Percentiles rank a stretch among this genome's conserved stretches.
These are phyloP conservation scores for Rhizopus microsporus DNA, from an alignment of 371 early-diverging fungal genomes.

Conservation along the genomic window DNA sequence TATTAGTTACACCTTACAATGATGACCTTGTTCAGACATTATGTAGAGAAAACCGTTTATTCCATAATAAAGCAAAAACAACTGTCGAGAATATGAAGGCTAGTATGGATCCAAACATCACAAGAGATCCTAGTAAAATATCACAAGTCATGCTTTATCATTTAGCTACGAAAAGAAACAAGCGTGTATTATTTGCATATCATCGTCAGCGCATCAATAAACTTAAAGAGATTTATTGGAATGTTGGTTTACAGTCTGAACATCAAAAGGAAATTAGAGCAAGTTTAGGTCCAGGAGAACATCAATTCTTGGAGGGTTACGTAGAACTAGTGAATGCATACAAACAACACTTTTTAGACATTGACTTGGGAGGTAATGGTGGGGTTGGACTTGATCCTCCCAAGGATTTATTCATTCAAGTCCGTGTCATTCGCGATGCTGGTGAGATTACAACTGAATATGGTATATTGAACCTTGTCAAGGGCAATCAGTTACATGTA, in stretches of 20 bases:
- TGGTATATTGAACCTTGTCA: constrained; percentile 71
- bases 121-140: constrained; percentile 32
- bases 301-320: constrained; percentile 65
- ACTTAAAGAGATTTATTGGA: constrained; percentile 78
- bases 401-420: constrained; percentile 83
- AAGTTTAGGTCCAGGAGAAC: constrained; percentile 66
- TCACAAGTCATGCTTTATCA: constrained; percentile 56
- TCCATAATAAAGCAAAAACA: constrained; percentile 44
- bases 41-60: constrained; percentile 72
- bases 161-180: constrained; percentile 71
- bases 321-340: constrained; percentile 63
- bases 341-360: constrained; percentile 63
- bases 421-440: constrained; percentile 84
- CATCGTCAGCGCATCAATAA: constrained; percentile 74
- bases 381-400: constrained; percentile 80
- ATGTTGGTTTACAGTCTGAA: constrained; percentile 53
- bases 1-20: constrained; percentile 75
- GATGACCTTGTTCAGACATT: constrained; percentile 82
- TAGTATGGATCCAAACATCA: constrained; percentile 4
- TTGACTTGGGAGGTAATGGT: constrained; percentile 77
- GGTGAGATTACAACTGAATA: constrained; percentile 88
- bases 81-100: constrained; percentile 30
- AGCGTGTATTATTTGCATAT: constrained; percentile 89
- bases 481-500: constrained; percentile 82
- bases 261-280: constrained; percentile 44